Base-by-base conservation (phyloP, 805 yeast species). In the Spathaspora passalidarum region DNA sequence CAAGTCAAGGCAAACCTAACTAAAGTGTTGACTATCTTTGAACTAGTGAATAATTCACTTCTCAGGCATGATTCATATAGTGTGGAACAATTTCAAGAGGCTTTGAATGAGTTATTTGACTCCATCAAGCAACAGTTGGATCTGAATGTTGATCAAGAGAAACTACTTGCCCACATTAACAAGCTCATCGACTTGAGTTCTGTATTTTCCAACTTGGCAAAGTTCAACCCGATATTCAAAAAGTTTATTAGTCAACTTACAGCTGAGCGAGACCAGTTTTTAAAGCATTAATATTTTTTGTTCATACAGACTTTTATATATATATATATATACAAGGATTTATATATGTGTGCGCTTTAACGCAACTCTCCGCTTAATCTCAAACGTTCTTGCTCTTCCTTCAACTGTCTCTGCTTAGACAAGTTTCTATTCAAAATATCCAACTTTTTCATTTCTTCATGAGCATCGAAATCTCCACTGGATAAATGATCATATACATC, bases 401-500 rank as follows among this genome's bases (percentile, higher is more conserved):
- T 47, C 5, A 59, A 41, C 35, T 55, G 57, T 35, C 59, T 56
- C 54, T 61, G 68, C 40, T 52, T 60, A 9, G 71, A 56, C 53
- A 72, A 65, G 53, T 70, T 72, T 49, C 81, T 75, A 58, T 86
- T 80, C 65, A 86, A 68, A 4, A 77, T 67, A 37, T 78, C 81
- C 44, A 90, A 72, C 63, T 88, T 89, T 48, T 72, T 71, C 77
- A 88, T 78, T 65, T 92, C 98, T 49, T 84, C 91, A 40, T 74
- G 69, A 1, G 97, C 82, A 60, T 91, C 84, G 60, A 86, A 90
- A 47, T 92, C 76, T 1, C 99, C 99, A 2, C 73, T 65, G 1
- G 89, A 81, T 48, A 92, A 70, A 49, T 87, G 84, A 34, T 83
- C 89, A 53, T 86, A 87, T 43, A 88, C 88, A 48, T 88, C 92